Base-by-base conservation (phyloP, 305 asterid genomes). In the Rubia tinctorum region DNA sequence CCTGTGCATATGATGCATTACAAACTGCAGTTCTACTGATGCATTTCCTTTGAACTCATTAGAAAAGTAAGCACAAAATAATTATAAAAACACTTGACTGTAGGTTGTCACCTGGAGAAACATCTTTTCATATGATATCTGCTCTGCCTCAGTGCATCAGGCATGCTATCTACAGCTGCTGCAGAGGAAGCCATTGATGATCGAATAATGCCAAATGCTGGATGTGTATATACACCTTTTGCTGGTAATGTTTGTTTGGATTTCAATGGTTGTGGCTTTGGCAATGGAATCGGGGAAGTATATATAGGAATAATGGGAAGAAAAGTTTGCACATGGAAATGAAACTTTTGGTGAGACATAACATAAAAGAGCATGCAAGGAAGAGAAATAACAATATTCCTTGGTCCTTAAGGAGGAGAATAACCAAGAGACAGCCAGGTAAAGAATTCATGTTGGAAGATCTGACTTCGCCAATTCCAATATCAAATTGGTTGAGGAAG, bases 61-160 rank as follows among this genome's bases (percentile, higher is more conserved):
- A 55, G 44, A 30, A 22, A 23, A 73, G 72, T 47, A 5, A 51
- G 0, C 58, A 51, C 22, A 15, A 17, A 15, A 51, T 10, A 10
- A 45, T 45, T 45, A 1, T 51, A 51, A 15, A 49, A 49, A 51
- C 20, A 51, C 30, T 1, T 20, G 34, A 56, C 30, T 56, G 2
- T 5, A 56, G 15, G 14, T 49, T n/a, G 20, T 42, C 84, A 87
- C 98, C 92, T 90, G 44, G 89, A 66, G 66, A 90, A 89, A 34
- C 96, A 92, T 82, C 86, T 80, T 88, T 86, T 90, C 91, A 84
- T 82, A 70, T 85, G 92, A 76, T 77, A 82, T 66, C 86, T 78
- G 69, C 89, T 89, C 73, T 87, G 88, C 80, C 82, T 84, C 77
- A 85, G 64, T 0, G 89, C 90, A 51, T 83, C 88, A 59, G 92